Conservation (phyloP, 2,329 filamentous ascomycete species). For the Sarocladium oryzae region DNA sequence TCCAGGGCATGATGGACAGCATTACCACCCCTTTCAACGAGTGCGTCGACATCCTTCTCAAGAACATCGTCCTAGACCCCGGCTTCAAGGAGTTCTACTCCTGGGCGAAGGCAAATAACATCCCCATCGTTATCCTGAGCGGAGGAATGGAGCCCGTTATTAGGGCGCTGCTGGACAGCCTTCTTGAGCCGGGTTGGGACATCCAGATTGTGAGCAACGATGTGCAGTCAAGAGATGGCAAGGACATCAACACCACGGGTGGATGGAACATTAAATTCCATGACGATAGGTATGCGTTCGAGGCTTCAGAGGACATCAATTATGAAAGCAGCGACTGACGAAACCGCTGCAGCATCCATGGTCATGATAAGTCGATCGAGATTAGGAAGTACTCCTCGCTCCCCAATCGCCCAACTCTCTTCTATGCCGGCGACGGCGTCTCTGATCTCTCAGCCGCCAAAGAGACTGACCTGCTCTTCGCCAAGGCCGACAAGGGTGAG, state of each 20-base stretch:
- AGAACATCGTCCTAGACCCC: conserved; percentile 84
- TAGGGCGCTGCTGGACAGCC: conserved; percentile 68
- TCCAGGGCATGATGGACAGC: conserved; percentile 88
- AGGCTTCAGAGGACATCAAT: not conserved
- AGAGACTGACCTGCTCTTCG: conserved; percentile 90
- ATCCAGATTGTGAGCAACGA: conserved; percentile 91
- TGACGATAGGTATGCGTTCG: conserved; percentile 11
- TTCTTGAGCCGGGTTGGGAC: conserved; percentile 62
- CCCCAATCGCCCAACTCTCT: conserved; percentile 71
- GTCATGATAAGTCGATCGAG: conserved; percentile 94
- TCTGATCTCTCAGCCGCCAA: conserved; percentile 86
- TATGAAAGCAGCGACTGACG: conserved; percentile 7
- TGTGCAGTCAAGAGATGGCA: conserved; percentile 56
- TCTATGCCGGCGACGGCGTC: conserved; percentile 93
- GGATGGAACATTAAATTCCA: conserved; percentile 69
- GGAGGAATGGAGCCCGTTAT: conserved; percentile 94
- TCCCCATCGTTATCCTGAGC: conserved; percentile 87
- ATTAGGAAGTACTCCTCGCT: conserved; percentile 80
- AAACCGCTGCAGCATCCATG: conserved; percentile 56
- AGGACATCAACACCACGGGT: conserved; percentile 68
- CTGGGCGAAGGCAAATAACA: conserved; percentile 74
- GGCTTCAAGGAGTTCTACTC: conserved; percentile 81
- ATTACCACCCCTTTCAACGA: conserved; percentile 72
- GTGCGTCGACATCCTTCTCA: conserved; percentile 70
- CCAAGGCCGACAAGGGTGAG: conserved; percentile 80